Evolutionary conservation across 108 stramenopile genomes (phyloP).

Genomic region (Fistulifera solaris): DNA sequence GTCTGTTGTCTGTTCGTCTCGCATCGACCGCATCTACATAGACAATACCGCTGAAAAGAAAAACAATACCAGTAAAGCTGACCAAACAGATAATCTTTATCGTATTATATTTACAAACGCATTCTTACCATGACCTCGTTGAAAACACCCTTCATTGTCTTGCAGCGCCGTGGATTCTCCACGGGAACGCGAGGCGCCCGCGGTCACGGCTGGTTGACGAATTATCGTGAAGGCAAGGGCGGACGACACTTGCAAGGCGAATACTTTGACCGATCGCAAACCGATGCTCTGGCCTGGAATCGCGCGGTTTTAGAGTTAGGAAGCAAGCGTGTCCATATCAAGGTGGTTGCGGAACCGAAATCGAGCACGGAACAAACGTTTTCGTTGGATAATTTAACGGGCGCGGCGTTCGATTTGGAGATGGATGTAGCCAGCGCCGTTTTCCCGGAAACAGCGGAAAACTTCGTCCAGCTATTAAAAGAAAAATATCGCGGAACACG

Average conservation of each 20-base stretch:
- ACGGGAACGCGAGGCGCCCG: constrained; percentile 63
- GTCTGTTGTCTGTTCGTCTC: too few species aligned
- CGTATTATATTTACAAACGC: too few species aligned
- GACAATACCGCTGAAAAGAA: too few species aligned
- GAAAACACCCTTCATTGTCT: too few species aligned
- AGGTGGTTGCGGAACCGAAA: constrained; percentile 21
- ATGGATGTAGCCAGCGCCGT: constrained; percentile 61
- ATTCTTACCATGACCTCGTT: too few species aligned
- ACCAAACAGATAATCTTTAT: too few species aligned
- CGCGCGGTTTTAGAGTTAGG: constrained; percentile 48
- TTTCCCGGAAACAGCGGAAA: constrained; percentile 54
- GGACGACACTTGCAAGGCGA: constrained; percentile 88
- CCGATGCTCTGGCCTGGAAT: constrained; percentile 56
- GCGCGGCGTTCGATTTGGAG: constrained; percentile 1
- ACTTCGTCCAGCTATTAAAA: constrained; percentile 42
- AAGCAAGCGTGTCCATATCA: constrained; percentile 24
- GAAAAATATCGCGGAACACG: constrained; percentile 37
- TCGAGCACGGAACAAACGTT: not conserved
- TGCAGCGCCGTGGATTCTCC: not conserved
- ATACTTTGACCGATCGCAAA: constrained; percentile 35
- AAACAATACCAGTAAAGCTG: too few species aligned
- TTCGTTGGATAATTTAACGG: not conserved
- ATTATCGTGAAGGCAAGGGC: constrained; percentile 76
- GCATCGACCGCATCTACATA: too few species aligned
- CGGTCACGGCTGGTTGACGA: constrained; percentile 79